phyloP scores from a whole-genome alignment of 2,329 filamentous ascomycete genomes.

The Diaporthe ampelina region DNA sequence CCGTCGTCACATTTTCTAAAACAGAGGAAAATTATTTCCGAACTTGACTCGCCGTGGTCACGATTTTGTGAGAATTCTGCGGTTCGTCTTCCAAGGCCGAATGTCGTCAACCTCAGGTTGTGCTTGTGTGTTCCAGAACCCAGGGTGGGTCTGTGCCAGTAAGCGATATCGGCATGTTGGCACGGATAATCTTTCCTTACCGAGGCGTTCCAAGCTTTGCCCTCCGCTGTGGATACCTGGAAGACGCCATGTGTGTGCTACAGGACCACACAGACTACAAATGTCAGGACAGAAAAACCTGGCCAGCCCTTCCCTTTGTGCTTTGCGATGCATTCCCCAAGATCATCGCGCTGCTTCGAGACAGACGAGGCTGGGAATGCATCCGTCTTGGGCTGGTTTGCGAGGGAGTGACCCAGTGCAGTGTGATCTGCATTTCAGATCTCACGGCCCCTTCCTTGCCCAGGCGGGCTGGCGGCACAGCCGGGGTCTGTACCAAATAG shows the following conservation, averaged over 20 bases:
- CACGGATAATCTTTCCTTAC: slow-evolving; percentile 21
- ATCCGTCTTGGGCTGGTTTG: slow-evolving; percentile 28
- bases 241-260: background rate
- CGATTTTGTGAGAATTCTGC: slow-evolving; percentile 1
- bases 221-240: slow-evolving; percentile 6
- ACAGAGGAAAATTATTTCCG: background rate
- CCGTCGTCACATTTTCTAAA: background rate
- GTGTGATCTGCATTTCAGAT: slow-evolving; percentile 35
- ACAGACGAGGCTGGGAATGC: slow-evolving; percentile 30
- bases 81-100: slow-evolving; percentile 4
- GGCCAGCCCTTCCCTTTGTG: slow-evolving; percentile 7
- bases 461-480: slow-evolving; percentile 4
- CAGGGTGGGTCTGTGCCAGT: slow-evolving; percentile 31
- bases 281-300: background rate
- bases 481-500: slow-evolving; percentile 10
- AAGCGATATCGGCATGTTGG: slow-evolving; percentile 37
- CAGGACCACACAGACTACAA: slow-evolving; percentile 3
- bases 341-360: slow-evolving; percentile 27
- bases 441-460: slow-evolving; percentile 17
- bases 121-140: background rate
- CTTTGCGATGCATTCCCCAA: slow-evolving; percentile 6
- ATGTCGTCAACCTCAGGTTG: slow-evolving; percentile 18
- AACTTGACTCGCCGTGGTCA: slow-evolving; percentile 26
- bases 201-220: slow-evolving; percentile 15
- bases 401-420: slow-evolving; percentile 25